Base-by-base conservation (phyloP, 805 yeast species). In the Ascoidea tarda region DNA sequence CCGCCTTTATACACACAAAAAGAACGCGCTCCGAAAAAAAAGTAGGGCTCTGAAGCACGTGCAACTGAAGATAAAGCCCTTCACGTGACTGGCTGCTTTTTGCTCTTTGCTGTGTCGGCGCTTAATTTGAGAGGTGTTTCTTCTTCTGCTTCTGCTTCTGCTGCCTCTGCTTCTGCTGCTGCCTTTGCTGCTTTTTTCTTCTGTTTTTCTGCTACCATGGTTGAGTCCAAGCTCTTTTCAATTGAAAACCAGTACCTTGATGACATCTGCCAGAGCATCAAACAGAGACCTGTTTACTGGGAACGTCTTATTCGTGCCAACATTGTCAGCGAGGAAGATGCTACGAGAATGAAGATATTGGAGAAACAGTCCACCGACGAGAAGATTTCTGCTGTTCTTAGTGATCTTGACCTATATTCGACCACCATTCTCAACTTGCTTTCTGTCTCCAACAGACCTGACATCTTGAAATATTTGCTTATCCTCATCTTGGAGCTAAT, bases 231-330 rank as follows among this genome's bases (percentile, higher is more conserved):
- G 28, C 28, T 21, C 28, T 55, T 55, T 33, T 49, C 47, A 16
- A 56, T 85, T 59, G 90, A 87, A 57, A 83, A 87, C 65, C 75
- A 75, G 38, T 80, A 76, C 59, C 72, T 87, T 62, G 74, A 75
- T 54, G 90, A 83, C 60, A 75, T 82, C 51, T 74, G 83, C 59
- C 72, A 75, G 58, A 79, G 79, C 56, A 81, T 88, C 57, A 74
- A 93, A 60, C 82, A 86, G 55, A 78, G 93, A 58, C 81, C 90
- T 38, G 78, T 89, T 53, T 95, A 95, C 38, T 90, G 97, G 97
- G 95, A 87, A 62, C 95, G 95, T 6, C 80, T 85, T 60, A 82
- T 86, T 8, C 75, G 96, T 52, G 82, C 90, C 16, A 81, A 78
- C 49, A 76, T 81, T 48, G 72, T 90, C 46, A 69, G 82, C 48